Evolutionary conservation across 1,284 basidiomycete species (phyloP), one percentile per base, ranked within the genome.

Genomic region (Moesziomyces globuligerus): DNA sequence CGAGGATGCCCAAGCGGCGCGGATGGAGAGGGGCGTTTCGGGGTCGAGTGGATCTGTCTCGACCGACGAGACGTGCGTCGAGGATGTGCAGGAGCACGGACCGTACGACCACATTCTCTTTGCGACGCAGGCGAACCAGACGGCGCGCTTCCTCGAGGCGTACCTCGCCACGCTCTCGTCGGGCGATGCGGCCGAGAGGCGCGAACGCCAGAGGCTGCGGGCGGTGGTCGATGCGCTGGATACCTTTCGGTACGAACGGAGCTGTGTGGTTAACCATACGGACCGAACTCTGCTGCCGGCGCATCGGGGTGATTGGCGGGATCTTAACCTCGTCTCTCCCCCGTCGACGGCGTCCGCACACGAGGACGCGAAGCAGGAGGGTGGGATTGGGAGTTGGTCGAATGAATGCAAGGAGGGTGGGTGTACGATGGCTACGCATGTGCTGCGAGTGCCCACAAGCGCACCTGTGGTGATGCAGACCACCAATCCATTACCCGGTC

Each of bases 121-220:
- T 42, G 79, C 78, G 6, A 81, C 79, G 23, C 79, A 80, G 45
- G 79, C 79, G 7, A 76, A 79, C 38, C 75, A 78, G 47, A 64
- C 68, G 1, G 69, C 69, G 3, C 46, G 42, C 13, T 68, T 76
- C 20, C 38, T 78, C n/a, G 43, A 48, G 17, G 34, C 29, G 20
- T 76, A 73, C 42, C n/a, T 29, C 4, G 46, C 39, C 17, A 36
- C 41, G 18, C 38, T 47, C 18, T 32, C 26, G 2, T 13, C 37
- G 0, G 28, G 32, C 10, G 37, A 39, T 9, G 34, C 36, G 11
- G 23, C 26, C 23, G n/a, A n/a, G n/a, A n/a, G n/a, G n/a, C n/a
- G n/a, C n/a, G 40, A 53, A 25, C 21, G 17, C 10, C 5, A 45
- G n/a, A 48, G 57, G 25, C 4, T 77, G 4, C 13, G 36, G 0